Evolutionary conservation across 73 alveolate species (phyloP).

Genomic region (Uronychia setigera): DNA sequence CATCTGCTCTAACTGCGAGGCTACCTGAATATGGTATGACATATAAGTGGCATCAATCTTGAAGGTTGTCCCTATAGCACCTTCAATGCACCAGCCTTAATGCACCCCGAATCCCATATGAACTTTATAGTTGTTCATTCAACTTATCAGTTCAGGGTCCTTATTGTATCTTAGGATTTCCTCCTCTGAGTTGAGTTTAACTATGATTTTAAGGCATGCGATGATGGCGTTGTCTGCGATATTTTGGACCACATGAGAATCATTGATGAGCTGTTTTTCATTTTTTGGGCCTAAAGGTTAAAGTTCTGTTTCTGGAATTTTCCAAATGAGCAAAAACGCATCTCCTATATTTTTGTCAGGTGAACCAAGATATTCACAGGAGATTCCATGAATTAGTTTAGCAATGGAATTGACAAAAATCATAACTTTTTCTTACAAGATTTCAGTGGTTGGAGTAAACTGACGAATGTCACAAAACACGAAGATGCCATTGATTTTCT

Average conservation of each 20-base stretch:
- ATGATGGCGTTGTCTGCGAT: constrained; percentile 73
- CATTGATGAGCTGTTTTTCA: constrained; percentile 6
- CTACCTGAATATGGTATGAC: constrained; percentile 26
- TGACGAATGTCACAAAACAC: constrained; percentile 93
- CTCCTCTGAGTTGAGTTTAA: constrained; percentile 52
- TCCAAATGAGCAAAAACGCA: constrained; percentile 96
- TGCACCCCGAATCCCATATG: constrained; percentile 54
- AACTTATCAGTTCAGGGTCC: constrained; percentile 10
- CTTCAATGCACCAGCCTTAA: constrained; percentile 46
- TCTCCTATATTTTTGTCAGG: constrained; percentile 99
- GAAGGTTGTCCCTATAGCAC: constrained; percentile 29
- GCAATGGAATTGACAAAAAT: constrained; percentile 96
- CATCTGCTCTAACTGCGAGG: constrained; percentile 33
- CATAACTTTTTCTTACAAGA: constrained; percentile 89
- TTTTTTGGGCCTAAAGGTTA: neutral
- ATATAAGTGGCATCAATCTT: constrained; percentile 37
- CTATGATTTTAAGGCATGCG: constrained; percentile 66
- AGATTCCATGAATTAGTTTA: constrained; percentile 91
- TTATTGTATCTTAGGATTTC: constrained; percentile 12
- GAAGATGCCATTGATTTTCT: constrained; percentile 78
- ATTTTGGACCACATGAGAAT: constrained; percentile 15
- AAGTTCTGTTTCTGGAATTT: constrained; percentile 27
- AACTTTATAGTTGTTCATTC: constrained; percentile 54
- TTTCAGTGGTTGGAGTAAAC: constrained; percentile 88
- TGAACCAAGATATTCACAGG: constrained; percentile 92